Evolutionary conservation across 805 yeast genomes (phyloP).

Genomic region (Cyberlindnera sargentensis): DNA sequence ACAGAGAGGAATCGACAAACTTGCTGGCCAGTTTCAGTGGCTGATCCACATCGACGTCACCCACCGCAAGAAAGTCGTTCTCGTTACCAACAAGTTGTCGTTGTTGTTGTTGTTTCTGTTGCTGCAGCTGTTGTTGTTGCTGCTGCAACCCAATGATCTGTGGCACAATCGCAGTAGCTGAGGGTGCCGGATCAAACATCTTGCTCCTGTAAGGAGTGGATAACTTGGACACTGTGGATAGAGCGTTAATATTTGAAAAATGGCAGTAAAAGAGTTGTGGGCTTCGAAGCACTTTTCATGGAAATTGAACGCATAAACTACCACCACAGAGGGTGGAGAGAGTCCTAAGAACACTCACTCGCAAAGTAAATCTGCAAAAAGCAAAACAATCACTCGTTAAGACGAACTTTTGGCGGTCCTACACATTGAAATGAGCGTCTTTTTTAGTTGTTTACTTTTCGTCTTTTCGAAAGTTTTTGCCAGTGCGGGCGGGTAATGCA

Average conservation of each 20-base stretch:
- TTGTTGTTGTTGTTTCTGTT: conserved; percentile 7
- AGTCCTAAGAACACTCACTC: too few relatives aligned
- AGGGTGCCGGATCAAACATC: conserved; percentile 9
- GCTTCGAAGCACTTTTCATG: too few relatives aligned
- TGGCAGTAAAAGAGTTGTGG: too few relatives aligned
- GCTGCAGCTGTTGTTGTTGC: conserved; percentile 2
- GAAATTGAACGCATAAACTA: too few relatives aligned
- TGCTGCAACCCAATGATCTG: neutral
- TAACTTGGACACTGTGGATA: conserved; percentile 16
- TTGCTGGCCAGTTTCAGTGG: conserved; percentile 52
- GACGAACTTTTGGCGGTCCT: too few relatives aligned
- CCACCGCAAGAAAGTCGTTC: conserved; percentile 27
- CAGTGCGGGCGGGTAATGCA: neutral
- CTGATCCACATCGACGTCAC: conserved; percentile 26
- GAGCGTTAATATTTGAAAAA: conserved; percentile 2
- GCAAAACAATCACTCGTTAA: too few relatives aligned
- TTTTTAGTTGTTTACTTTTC: neutral
- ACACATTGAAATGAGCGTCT: too few relatives aligned
- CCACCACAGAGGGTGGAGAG: too few relatives aligned
- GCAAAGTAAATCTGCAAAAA: too few relatives aligned
- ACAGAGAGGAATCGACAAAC: conserved; percentile 50
- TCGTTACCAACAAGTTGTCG: conserved; percentile 11
- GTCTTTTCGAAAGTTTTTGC: neutral
- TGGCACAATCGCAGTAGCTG: conserved; percentile 4
- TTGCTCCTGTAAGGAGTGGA: conserved; percentile 21